A percentile compares a stretch with the other conserved stretches of the same genome.
These are phyloP conservation scores for Thinopyrum elongatum DNA, from an alignment of 176 grass and related monocot genomes.

Conservation along the genomic window DNA sequence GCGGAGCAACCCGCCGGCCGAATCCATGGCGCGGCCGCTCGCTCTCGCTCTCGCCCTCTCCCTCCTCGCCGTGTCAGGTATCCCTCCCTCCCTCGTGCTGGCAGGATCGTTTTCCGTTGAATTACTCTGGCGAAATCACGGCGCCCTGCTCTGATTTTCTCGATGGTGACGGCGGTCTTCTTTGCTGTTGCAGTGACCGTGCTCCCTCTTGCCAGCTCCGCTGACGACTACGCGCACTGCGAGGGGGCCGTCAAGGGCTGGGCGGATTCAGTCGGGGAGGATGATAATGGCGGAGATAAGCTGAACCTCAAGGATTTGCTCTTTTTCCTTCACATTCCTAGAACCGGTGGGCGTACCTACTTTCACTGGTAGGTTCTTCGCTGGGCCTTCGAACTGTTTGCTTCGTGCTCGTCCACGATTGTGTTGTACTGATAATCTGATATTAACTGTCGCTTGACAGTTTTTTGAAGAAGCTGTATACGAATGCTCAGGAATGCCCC, in stretches of 20 bases:
- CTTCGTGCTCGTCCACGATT: not conserved
- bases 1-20: not conserved
- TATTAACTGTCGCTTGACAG: constrained; percentile 26
- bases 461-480: constrained; percentile 89
- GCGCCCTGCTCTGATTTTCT: not conserved
- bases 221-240: constrained; percentile 50
- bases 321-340: constrained; percentile 94
- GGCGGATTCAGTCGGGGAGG: constrained; percentile 46
- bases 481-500: constrained; percentile 64
- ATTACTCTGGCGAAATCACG: not conserved
- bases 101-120: not conserved
- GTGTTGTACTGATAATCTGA: not conserved
- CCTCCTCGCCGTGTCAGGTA: constrained; percentile 39
- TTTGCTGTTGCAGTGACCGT: constrained; percentile 22
- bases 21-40: constrained; percentile 40
- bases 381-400: not conserved
- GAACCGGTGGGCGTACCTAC: constrained; percentile 90
- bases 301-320: constrained; percentile 80
- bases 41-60: not conserved
- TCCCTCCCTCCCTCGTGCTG: not conserved
- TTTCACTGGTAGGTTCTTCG: constrained; percentile 66
- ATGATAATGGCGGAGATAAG: constrained; percentile 43
- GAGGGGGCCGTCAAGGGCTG: constrained; percentile 63
- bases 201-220: constrained; percentile 5
- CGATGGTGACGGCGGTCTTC: not conserved